Evolutionary conservation across 768 basidiomycete genomes (phyloP).

Genomic region (Boletus tylopilopsis): DNA sequence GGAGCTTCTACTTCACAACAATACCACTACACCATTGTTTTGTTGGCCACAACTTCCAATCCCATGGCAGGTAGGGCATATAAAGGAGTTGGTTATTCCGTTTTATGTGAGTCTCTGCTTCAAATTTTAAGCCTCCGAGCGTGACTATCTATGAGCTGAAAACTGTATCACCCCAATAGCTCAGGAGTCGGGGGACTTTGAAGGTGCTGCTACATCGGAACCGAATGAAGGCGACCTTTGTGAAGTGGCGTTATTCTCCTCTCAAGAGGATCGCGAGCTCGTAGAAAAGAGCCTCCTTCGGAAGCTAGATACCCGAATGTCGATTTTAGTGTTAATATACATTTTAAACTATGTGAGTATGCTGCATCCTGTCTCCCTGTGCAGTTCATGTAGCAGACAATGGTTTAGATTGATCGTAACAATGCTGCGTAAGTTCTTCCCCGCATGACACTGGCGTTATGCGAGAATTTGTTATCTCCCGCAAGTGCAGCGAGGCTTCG

Average conservation of each 20-base stretch:
- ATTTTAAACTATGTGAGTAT: constrained; percentile 33
- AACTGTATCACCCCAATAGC: neutral
- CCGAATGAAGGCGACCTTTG: neutral
- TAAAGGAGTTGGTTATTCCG: too few relatives aligned
- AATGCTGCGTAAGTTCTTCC: constrained; percentile 53
- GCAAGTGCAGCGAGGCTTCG: constrained; percentile 65
- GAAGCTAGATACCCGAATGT: constrained; percentile 34
- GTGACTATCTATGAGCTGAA: too few relatives aligned
- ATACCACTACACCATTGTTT: too few relatives aligned
- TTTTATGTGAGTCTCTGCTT: constrained; percentile 15
- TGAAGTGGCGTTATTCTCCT: neutral
- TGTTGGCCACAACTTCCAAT: too few relatives aligned
- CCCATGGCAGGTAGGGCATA: too few relatives aligned
- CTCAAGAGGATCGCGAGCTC: constrained; percentile 25
- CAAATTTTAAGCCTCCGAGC: neutral
- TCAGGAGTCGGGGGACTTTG: constrained; percentile 5
- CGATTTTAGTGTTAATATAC: constrained; percentile 34
- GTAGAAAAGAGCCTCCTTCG: constrained; percentile 42
- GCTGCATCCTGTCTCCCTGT: neutral
- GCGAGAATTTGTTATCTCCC: neutral
- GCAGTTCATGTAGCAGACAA: neutral
- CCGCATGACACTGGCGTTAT: neutral
- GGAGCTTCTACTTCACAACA: too few relatives aligned
- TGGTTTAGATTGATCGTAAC: constrained; percentile 60
- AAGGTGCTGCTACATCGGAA: neutral